phyloP scores from a whole-genome alignment of 192 early-diverging fungal genomes.

The Oehlia diaphana region DNA sequence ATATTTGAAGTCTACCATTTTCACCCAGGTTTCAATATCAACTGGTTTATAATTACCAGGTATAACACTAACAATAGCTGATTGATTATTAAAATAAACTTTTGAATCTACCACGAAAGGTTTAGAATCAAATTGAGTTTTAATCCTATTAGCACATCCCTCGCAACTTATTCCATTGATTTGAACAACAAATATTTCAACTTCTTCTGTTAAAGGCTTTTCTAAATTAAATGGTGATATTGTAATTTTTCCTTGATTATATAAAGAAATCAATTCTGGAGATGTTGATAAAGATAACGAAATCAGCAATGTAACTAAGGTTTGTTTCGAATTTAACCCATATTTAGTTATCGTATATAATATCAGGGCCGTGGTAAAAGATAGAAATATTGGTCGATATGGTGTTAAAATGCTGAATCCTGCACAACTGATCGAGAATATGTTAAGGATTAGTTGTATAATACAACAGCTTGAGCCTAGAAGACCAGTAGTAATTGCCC shows the following conservation, averaged over 20 bases:
- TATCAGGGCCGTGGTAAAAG: slow-evolving; percentile 34
- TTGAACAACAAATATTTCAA: slow-evolving; percentile 1
- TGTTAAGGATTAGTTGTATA: slow-evolving; percentile 53
- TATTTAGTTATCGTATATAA: slow-evolving; percentile 30
- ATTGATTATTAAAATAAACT: slow-evolving; percentile 42
- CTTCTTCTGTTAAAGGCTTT: background rate
- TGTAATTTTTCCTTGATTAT: slow-evolving; percentile 33
- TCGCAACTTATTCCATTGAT: slow-evolving; percentile 52
- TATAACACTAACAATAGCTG: background rate
- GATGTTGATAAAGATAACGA: slow-evolving; percentile 36
- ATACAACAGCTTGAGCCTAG: slow-evolving; percentile 54
- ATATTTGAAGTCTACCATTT: slow-evolving; percentile 12
- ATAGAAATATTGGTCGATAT: slow-evolving; percentile 41
- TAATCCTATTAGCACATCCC: slow-evolving; percentile 54
- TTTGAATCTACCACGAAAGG: slow-evolving; percentile 34
- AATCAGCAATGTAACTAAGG: slow-evolving; percentile 23
- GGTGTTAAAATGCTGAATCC: slow-evolving; percentile 57
- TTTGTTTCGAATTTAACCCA: slow-evolving; percentile 31
- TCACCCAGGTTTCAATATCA: slow-evolving; percentile 10
- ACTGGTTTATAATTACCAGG: background rate
- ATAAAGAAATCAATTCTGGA: slow-evolving; percentile 46
- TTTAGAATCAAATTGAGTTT: slow-evolving; percentile 32
- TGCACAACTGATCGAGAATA: slow-evolving; percentile 54
- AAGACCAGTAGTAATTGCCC: slow-evolving; percentile 37
- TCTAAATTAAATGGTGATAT: background rate